These are phyloP conservation scores for Aspergillus brunneoviolaceus DNA, from an alignment of 2,329 filamentous ascomycete species.

Conservation along the genomic window DNA sequence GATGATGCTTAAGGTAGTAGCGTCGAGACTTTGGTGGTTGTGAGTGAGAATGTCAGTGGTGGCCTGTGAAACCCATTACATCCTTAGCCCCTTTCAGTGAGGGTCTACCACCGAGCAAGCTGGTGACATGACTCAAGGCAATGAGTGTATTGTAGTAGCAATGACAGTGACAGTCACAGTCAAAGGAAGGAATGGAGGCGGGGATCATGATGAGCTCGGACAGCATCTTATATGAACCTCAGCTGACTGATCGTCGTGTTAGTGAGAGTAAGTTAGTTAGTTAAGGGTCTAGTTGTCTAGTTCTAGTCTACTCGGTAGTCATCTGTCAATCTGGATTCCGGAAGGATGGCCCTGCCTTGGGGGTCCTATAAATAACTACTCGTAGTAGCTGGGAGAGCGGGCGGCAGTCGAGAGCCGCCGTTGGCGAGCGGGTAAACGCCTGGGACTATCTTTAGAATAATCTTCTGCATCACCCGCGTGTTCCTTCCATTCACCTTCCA, in stretches of 20 bases:
- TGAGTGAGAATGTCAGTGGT: neutral
- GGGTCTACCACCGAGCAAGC: neutral
- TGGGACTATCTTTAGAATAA: conserved; percentile 36
- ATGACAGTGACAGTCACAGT: too few species aligned
- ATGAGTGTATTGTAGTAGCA: too few species aligned
- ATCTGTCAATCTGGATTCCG: neutral
- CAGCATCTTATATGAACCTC: neutral
- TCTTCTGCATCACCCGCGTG: conserved; percentile 31
- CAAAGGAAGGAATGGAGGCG: neutral
- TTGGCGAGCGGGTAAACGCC: conserved; percentile 6
- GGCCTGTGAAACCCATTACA: neutral
- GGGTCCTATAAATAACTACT: conserved; percentile 1
- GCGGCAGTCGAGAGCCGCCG: conserved; percentile 6
- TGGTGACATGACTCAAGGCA: neutral
- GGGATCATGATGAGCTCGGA: neutral
- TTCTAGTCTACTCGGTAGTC: too few species aligned
- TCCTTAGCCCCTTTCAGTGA: neutral
- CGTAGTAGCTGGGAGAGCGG: neutral
- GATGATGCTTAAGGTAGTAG: neutral
- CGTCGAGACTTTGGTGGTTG: neutral
- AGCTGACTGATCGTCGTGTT: neutral
- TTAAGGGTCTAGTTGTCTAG: too few species aligned
- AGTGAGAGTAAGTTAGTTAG: neutral
- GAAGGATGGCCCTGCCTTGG: too few species aligned
- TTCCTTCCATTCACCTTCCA: conserved; percentile 23